These are phyloP conservation scores for Leccinum longicurvipes DNA, from an alignment of 768 basidiomycete genomes.

Conservation along the genomic window DNA sequence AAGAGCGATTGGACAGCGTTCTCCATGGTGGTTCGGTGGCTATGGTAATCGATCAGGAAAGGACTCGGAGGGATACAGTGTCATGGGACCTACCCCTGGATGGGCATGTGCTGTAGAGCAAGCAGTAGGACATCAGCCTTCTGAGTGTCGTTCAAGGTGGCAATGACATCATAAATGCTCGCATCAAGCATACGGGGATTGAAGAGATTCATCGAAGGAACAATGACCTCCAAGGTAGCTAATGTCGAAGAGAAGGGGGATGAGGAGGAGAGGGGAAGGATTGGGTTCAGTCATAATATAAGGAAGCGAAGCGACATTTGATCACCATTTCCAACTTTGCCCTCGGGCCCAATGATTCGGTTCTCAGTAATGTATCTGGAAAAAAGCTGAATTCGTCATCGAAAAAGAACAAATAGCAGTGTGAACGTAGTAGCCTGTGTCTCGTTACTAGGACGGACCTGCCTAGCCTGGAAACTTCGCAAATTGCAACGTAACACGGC, in stretches of 20 bases:
- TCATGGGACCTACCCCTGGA: slow-evolving; percentile 51
- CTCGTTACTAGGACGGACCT: too few relatives aligned
- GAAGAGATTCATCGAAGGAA: slow-evolving; percentile 64
- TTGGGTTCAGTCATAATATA: background rate
- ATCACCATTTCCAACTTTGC: slow-evolving; percentile 7
- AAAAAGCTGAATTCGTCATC: background rate
- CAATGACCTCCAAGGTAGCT: background rate
- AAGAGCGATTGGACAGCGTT: slow-evolving; percentile 73
- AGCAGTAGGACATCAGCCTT: slow-evolving; percentile 71
- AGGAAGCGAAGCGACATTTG: slow-evolving; percentile 12
- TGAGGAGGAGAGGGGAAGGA: background rate
- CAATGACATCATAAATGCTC: slow-evolving; percentile 64
- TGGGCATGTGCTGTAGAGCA: slow-evolving; percentile 78
- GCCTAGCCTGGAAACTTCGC: too few relatives aligned
- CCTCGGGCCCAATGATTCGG: background rate
- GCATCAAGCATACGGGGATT: slow-evolving; percentile 77
- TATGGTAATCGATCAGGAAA: slow-evolving; percentile 10
- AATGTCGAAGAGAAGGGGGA: background rate
- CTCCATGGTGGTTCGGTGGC: slow-evolving; percentile 62
- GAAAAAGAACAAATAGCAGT: background rate
- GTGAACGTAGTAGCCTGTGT: background rate
- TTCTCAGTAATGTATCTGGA: background rate
- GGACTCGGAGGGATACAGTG: background rate
- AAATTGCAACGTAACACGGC: too few relatives aligned
- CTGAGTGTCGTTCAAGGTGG: slow-evolving; percentile 56